A percentile compares a stretch with the other conserved stretches of the same genome.
Evolutionary conservation across 176 grass and related monocot species (phyloP).

Genomic region (Avena insularis): DNA sequence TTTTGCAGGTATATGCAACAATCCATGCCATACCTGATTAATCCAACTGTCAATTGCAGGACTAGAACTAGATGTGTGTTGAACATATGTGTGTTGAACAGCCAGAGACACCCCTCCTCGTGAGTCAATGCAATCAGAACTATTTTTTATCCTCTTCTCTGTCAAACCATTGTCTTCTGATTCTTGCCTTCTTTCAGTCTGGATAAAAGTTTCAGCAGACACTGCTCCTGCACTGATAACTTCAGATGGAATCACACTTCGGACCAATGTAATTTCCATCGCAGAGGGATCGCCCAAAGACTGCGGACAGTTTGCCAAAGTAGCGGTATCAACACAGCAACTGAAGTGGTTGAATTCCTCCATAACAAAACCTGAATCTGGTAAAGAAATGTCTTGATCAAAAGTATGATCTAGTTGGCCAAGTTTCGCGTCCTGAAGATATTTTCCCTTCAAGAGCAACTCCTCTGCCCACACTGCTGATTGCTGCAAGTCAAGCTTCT

Average conservation of each 20-base stretch:
- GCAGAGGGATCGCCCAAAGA: slow-evolving; percentile 38
- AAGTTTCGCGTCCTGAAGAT: slow-evolving; percentile 62
- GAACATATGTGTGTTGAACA: slow-evolving; percentile 41
- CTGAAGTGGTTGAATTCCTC: slow-evolving; percentile 62
- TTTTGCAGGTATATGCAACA: not conserved
- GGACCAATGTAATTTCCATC: slow-evolving; percentile 51
- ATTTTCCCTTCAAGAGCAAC: slow-evolving; percentile 63
- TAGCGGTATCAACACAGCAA: slow-evolving; percentile 39
- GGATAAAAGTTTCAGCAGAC: slow-evolving; percentile 34
- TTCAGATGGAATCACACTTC: slow-evolving; percentile 44
- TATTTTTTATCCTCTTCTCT: slow-evolving; percentile 28
- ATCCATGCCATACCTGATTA: slow-evolving; percentile 41
- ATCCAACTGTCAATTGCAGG: slow-evolving; percentile 30
- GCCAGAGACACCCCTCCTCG: slow-evolving; percentile 33
- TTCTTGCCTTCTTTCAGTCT: slow-evolving; percentile 16
- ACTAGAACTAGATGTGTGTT: slow-evolving; percentile 38
- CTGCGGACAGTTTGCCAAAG: slow-evolving; percentile 14
- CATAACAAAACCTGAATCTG: slow-evolving; percentile 67
- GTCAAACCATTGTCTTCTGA: slow-evolving; percentile 36
- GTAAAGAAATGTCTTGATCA: slow-evolving; percentile 66
- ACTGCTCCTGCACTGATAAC: slow-evolving; percentile 20
- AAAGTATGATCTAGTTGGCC: slow-evolving; percentile 67
- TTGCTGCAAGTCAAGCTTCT: slow-evolving; percentile 67
- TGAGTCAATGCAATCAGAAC: slow-evolving; percentile 38
- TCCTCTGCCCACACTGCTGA: slow-evolving; percentile 57